A percentile compares a stretch with the other conserved stretches of the same genome.
Conservation (phyloP, 352 stramenopile genomes). For the Saprolegnia diclina region DNA sequence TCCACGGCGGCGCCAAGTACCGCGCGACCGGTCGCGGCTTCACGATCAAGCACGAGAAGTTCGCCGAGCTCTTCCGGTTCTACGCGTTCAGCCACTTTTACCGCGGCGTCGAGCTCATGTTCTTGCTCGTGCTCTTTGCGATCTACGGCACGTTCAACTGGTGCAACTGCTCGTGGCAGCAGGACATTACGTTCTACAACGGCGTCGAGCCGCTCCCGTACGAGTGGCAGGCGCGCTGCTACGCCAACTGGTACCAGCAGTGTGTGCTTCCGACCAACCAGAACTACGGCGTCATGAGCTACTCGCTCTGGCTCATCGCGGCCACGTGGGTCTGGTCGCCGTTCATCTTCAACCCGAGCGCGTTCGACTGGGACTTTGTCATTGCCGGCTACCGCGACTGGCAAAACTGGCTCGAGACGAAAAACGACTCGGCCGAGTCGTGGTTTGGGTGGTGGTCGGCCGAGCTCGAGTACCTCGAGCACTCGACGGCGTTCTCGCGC, state of each 20-base stretch:
- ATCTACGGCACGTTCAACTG: conserved; percentile 30
- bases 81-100: conserved; percentile 30
- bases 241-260: conserved; percentile 28
- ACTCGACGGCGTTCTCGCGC: conserved; percentile 60
- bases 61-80: conserved; percentile 29
- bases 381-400: conserved; percentile 91
- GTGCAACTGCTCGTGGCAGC: conserved; percentile 29
- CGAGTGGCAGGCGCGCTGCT: conserved; percentile 29
- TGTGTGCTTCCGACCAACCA: conserved; percentile 29
- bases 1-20: conserved; percentile 30
- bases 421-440: conserved; percentile 79
- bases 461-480: conserved; percentile 77
- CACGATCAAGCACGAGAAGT: conserved; percentile 33
- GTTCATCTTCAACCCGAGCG: conserved; percentile 74
- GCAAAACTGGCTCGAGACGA: conserved; percentile 91
- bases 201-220: conserved; percentile 24
- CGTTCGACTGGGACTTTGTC: conserved; percentile 96
- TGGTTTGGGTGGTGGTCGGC: conserved; percentile 87
- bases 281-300: conserved; percentile 94
- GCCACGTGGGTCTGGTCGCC: conserved; percentile 81
- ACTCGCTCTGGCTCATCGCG: conserved; percentile 90
- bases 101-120: conserved; percentile 30
- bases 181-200: conserved; percentile 29
- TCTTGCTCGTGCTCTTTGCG: conserved; percentile 28
- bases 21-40: conserved; percentile 30